Percentiles rank a stretch among this genome's conserved stretches.
These are phyloP conservation scores for Daldinia grandis DNA, from an alignment of 495 filamentous ascomycete species.

Conservation along the genomic window DNA sequence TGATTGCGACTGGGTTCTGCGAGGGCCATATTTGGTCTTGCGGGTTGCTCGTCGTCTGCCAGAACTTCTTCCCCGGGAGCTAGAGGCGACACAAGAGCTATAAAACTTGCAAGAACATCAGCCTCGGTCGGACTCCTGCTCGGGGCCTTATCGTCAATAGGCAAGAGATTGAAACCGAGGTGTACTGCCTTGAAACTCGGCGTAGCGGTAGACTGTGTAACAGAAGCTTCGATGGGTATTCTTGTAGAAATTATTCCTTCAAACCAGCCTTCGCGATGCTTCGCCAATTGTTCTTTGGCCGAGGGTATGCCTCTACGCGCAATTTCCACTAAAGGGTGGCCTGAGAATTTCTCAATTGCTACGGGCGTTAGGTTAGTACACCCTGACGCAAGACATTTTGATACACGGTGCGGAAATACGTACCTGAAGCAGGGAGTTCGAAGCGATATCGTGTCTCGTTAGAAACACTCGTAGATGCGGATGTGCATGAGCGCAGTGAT, in stretches of 20 bases:
- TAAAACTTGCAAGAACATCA: constrained; percentile 17
- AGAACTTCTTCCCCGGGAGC: constrained; percentile 25
- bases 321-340: constrained; percentile 47
- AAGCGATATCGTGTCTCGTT: constrained; percentile 19
- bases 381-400: neutral
- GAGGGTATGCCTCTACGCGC: constrained; percentile 46
- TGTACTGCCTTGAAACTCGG: constrained; percentile 44
- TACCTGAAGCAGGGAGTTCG: constrained; percentile 41
- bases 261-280: constrained; percentile 62
- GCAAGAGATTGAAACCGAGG: constrained; percentile 59
- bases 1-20: constrained; percentile 25
- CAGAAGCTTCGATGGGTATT: constrained; percentile 20
- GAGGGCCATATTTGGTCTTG: constrained; percentile 28
- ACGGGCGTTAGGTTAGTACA: constrained; percentile 7
- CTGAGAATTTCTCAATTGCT: constrained; percentile 33
- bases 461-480: constrained; percentile 14
- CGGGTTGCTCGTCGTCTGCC: constrained; percentile 6
- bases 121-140: constrained; percentile 9
- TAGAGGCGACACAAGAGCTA: constrained; percentile 37
- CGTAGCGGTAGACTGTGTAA: constrained; percentile 22
- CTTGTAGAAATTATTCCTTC: constrained; percentile 55
- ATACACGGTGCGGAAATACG: neutral
- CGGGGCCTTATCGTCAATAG: constrained; percentile 18
- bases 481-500: constrained; percentile 16
- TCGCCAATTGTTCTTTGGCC: constrained; percentile 52